A percentile compares a stretch with the other conserved stretches of the same genome.
phyloP scores from a whole-genome alignment of 495 filamentous ascomycete species.

The Parathielavia appendiculata region DNA sequence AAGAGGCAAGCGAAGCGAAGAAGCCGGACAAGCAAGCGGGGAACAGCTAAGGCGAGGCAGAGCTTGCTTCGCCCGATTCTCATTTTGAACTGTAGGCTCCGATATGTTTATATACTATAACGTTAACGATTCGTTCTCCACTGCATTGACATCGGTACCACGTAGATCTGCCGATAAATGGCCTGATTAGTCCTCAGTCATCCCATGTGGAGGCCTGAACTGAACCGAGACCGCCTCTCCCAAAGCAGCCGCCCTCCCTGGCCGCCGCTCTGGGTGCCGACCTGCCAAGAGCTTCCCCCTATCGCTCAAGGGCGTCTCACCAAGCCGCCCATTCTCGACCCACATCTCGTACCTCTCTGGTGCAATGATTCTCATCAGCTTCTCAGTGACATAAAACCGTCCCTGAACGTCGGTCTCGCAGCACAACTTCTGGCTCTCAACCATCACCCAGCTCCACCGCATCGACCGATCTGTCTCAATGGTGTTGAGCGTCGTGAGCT shows the following conservation, averaged over 20 bases:
- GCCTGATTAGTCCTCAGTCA: conserved; percentile 23
- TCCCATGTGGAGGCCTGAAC: conserved; percentile 23
- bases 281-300: too few relatives aligned
- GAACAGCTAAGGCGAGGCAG: too few relatives aligned
- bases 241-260: conserved; percentile 15
- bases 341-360: conserved; percentile 21
- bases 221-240: conserved; percentile 16
- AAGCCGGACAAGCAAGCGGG: too few relatives aligned
- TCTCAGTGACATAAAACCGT: conserved; percentile 39
- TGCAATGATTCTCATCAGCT: conserved; percentile 32
- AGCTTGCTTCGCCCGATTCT: too few relatives aligned
- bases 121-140: too few relatives aligned
- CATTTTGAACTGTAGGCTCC: too few relatives aligned
- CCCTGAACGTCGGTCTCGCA: conserved; percentile 31
- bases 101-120: too few relatives aligned
- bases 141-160: too few relatives aligned
- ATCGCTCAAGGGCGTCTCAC: conserved; percentile 34
- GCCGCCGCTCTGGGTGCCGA: conserved; percentile 15
- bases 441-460: conserved; percentile 31
- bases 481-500: conserved; percentile 30
- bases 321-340: conserved; percentile 22
- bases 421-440: conserved; percentile 13
- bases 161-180: neutral
- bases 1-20: too few relatives aligned
- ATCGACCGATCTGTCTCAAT: conserved; percentile 24